Percentiles rank a stretch among this genome's conserved stretches.
phyloP scores from a whole-genome alignment of 2,329 filamentous ascomycete genomes.

The Fusarium concolor region DNA sequence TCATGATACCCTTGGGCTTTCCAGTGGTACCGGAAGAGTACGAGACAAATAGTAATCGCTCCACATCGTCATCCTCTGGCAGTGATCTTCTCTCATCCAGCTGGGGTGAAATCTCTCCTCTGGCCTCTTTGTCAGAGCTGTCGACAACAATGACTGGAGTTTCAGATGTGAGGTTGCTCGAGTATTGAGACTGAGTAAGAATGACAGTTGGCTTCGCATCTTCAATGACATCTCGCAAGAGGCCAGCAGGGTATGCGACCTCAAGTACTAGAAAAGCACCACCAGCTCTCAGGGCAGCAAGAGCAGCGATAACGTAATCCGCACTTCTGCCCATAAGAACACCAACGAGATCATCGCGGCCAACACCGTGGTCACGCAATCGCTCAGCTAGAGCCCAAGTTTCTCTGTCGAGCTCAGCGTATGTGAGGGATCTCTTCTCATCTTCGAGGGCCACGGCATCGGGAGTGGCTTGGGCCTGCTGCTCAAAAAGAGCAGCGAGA shows the following conservation, averaged over 20 bases:
- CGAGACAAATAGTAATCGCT: slow-evolving; percentile 81
- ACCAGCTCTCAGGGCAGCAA: slow-evolving; percentile 81
- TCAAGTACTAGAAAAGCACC: slow-evolving; percentile 85
- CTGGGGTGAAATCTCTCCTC: slow-evolving; percentile 45
- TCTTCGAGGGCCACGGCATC: slow-evolving; percentile 79
- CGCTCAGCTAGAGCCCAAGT: slow-evolving; percentile 73
- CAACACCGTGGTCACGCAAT: slow-evolving; percentile 75
- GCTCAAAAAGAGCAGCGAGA: slow-evolving; percentile 75
- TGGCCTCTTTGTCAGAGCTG: slow-evolving; percentile 49
- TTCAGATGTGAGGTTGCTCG: slow-evolving; percentile 71
- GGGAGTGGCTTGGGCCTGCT: slow-evolving; percentile 76
- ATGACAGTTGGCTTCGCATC: slow-evolving; percentile 79
- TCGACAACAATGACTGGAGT: slow-evolving; percentile 75
- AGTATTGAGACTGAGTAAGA: slow-evolving; percentile 74
- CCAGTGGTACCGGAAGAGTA: slow-evolving; percentile 84
- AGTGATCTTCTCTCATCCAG: slow-evolving; percentile 61
- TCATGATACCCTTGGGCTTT: slow-evolving; percentile 84
- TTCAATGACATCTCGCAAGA: slow-evolving; percentile 80
- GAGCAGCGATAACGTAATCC: slow-evolving; percentile 81
- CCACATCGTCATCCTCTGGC: slow-evolving; percentile 74
- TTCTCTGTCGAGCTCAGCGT: slow-evolving; percentile 76
- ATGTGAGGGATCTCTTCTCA: slow-evolving; percentile 74
- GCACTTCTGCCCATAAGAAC: slow-evolving; percentile 80
- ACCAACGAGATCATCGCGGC: slow-evolving; percentile 79
- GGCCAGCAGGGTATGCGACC: slow-evolving; percentile 78